These are phyloP conservation scores for Ceratocystis alfenasii DNA, from an alignment of 2,329 filamentous ascomycete species.

Conservation along the genomic window DNA sequence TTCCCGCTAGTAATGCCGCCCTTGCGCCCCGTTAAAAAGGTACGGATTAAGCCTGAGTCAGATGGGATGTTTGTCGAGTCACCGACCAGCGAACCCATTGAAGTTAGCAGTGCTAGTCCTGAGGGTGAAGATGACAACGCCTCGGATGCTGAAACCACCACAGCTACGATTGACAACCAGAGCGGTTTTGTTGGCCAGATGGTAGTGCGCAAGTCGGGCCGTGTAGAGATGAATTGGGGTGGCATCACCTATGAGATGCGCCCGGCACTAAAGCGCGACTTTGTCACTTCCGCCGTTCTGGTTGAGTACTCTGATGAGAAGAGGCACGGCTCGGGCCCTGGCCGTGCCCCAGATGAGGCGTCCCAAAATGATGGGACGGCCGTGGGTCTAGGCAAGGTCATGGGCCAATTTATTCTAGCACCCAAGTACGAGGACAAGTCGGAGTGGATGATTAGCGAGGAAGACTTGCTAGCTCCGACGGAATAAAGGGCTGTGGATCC, in stretches of 20 bases:
- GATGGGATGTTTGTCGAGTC: slow-evolving; percentile 17
- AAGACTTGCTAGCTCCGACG: slow-evolving; percentile 27
- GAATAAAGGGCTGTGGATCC: background rate
- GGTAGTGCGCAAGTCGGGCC: slow-evolving; percentile 49
- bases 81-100: slow-evolving; percentile 21
- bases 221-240: slow-evolving; percentile 51
- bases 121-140: slow-evolving; percentile 30
- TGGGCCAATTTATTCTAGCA: slow-evolving; percentile 49
- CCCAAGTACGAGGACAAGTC: slow-evolving; percentile 47
- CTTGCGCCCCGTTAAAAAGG: slow-evolving; percentile 29
- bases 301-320: slow-evolving; percentile 47
- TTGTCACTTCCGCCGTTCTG: slow-evolving; percentile 47
- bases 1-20: slow-evolving; percentile 51
- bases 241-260: slow-evolving; percentile 43
- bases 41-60: slow-evolving; percentile 20
- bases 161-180: slow-evolving; percentile 34
- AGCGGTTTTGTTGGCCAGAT: slow-evolving; percentile 51
- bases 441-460: slow-evolving; percentile 39
- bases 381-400: slow-evolving; percentile 50
- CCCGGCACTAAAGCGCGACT: slow-evolving; percentile 42
- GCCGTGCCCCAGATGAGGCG: slow-evolving; percentile 29
- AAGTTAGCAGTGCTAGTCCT: background rate
- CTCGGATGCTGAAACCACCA: slow-evolving; percentile 25
- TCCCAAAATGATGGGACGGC: slow-evolving; percentile 31
- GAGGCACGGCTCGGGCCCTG: slow-evolving; percentile 25